These are phyloP conservation scores for Prinsepia uniflora DNA, from an alignment of 306 rosid species.

Conservation along the genomic window DNA sequence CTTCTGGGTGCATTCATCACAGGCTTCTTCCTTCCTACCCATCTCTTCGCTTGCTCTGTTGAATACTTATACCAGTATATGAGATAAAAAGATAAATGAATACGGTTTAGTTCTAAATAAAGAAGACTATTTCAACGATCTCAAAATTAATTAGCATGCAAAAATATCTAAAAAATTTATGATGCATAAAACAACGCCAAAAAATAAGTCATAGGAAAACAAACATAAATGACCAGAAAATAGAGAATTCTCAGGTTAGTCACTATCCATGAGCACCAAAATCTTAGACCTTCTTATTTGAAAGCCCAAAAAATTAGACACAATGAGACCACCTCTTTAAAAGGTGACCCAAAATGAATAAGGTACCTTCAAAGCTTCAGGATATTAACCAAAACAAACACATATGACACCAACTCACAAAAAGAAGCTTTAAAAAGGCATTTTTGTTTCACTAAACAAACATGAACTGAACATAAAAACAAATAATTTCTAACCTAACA, in stretches of 20 bases:
- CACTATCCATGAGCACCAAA: not conserved
- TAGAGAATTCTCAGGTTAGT: not conserved
- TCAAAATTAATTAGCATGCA: not conserved
- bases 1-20: constrained; percentile 36
- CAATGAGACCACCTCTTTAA: not conserved
- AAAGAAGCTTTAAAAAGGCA: not conserved
- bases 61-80: constrained; percentile 5
- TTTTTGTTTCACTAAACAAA: not conserved
- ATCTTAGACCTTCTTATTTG: not conserved
- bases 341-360: not conserved
- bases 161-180: not conserved
- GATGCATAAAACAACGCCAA: not conserved
- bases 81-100: not conserved
- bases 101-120: not conserved
- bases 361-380: not conserved
- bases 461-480: not conserved
- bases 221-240: not conserved
- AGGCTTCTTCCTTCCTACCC: constrained; percentile 33
- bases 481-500: not conserved
- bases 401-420: not conserved
- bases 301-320: not conserved
- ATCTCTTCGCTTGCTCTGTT: constrained; percentile 19
- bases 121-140: not conserved
- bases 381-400: not conserved
- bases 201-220: not conserved